Percentiles rank a stretch among this genome's conserved stretches.
Conservation (phyloP, 495 filamentous ascomycete species). For the Massariosphaeria phaeospora region DNA sequence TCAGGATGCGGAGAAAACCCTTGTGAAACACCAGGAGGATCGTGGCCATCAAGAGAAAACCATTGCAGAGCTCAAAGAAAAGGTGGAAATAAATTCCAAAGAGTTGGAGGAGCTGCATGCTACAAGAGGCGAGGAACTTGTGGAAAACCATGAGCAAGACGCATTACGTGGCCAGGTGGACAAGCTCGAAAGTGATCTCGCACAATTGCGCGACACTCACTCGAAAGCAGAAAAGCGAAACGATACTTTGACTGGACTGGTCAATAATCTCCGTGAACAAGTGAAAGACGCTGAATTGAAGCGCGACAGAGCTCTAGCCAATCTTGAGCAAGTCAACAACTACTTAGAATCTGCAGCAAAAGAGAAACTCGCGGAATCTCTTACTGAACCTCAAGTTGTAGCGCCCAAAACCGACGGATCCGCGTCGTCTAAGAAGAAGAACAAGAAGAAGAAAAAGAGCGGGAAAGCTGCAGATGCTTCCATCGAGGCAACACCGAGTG, state of each 20-base stretch:
- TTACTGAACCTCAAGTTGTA: slow-evolving; percentile 13
- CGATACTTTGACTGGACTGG: slow-evolving; percentile 49
- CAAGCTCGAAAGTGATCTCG: slow-evolving; percentile 24
- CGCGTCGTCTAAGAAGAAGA: slow-evolving; percentile 63
- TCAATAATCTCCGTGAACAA: slow-evolving; percentile 50
- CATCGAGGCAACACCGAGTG: slow-evolving; percentile 41
- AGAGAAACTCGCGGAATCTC: slow-evolving; percentile 5
- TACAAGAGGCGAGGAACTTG: slow-evolving; percentile 24
- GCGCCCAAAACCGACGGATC: slow-evolving; percentile 11
- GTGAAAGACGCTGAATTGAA: slow-evolving; percentile 45
- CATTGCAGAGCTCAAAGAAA: slow-evolving; percentile 27
- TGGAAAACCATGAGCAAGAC: slow-evolving; percentile 28
- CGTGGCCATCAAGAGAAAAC: slow-evolving; percentile 13
- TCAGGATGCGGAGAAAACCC: slow-evolving; percentile 58
- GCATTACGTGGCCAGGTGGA: slow-evolving; percentile 23
- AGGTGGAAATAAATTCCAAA: slow-evolving; percentile 33
- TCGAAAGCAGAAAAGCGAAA: slow-evolving; percentile 50
- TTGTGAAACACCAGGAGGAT: slow-evolving; percentile 38
- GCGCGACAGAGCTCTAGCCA: slow-evolving; percentile 32
- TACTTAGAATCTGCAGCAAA: slow-evolving; percentile 16
- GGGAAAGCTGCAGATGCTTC: slow-evolving; percentile 44
- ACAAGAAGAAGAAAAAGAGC: slow-evolving; percentile 86
- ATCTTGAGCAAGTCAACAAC: slow-evolving; percentile 32
- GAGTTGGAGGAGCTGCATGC: slow-evolving; percentile 33
- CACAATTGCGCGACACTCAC: slow-evolving; percentile 39